Evolutionary conservation across 148 eudicot genomes (phyloP), one percentile per base, ranked within the genome.

Genomic region (Rhododendron williamsianum): DNA sequence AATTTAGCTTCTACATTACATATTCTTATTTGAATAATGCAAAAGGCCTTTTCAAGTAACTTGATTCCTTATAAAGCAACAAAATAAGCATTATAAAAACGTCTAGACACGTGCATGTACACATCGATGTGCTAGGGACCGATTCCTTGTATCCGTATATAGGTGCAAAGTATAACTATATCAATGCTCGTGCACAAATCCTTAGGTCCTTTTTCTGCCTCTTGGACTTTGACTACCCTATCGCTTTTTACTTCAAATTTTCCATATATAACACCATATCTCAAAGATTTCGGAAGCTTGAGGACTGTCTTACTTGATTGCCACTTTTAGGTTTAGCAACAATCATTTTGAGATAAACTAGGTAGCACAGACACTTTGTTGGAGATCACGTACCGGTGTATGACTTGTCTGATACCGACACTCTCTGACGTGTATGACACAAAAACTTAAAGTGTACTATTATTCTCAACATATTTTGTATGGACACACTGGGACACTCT

Each of bases 41-140:
- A 82, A 23, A 73, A 67, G 21, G 23, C 35, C 51, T 36, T 52
- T 72, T 4, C 67, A 49, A 33, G 74, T 58, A 48, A 72, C 43
- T 72, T 83, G 13, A 69, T 82, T 30, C 41, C 46, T 72, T 33
- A 30, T 49, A 16, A 72, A 83, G 80, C 46, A 49, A 23, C 43
- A 83, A 83, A 30, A 18, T 49, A 67, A 33, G 80, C 48, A 83
- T 21, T 83, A 43, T 73, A 27, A n/a, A 71, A 23, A 69, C 30
- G 0, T 6, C 38, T 60, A 54, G 52, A 46, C 25, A 11, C 5
- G 76, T 71, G 38, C n/a, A 41, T 8, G 33, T 41, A 43, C 51
- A 38, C 15, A 1, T 41, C 16, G 10, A 27, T 67, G 73, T 67
- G 45, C 45, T 35, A 16, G 27, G 49, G 49, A 45, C 18, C 15